Evolutionary conservation across 1,284 basidiomycete species (phyloP), one percentile per base, ranked within the genome.

Genomic region (Trametes versicolor): DNA sequence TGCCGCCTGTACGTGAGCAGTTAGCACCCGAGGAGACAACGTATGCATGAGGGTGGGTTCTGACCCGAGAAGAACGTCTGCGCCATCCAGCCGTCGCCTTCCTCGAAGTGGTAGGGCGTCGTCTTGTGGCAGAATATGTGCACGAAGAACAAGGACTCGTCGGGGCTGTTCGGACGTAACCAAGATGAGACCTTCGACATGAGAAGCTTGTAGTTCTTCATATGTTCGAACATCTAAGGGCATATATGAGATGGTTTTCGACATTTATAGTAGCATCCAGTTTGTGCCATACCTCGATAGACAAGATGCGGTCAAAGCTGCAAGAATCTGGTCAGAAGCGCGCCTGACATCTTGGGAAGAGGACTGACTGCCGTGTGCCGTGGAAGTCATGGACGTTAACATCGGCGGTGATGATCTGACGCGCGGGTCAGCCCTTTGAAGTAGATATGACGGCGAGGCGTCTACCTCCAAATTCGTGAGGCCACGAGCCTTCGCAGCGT

Each of bases 51-150:
- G n/a, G n/a, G n/a, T n/a, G n/a, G n/a, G n/a, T n/a, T n/a, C 23
- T 34, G 55, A 84, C 89, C 90, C 4, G 88, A 87, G 76, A 94
- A 93, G 79, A 93, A 94, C 60, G 87, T 90, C 75, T 89, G 82
- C 6, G 89, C 86, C 92, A 93, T 90, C 91, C 92, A 92, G 2
- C 89, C 89, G 70, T 92, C 91, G 54, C 81, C 83, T 58, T 89
- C 85, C 63, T 89, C 88, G 68, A 93, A 94, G 70, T 94, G 89
- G 72, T 93, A 94, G 2, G 91, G 88, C 0, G 80, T 88, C 6
- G 81, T 83, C 55, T 79, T 79, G 74, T 93, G 91, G 73, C 91
- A 92, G 77, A 94, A 93, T 52, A 93, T 87, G 73, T 94, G 92
- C 36, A 92, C 84, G 76, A 93, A 94, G 29, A 94, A 78, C 0